Percentiles rank a stretch among this genome's conserved stretches.
phyloP scores from a whole-genome alignment of 2,329 filamentous ascomycete genomes.

The Scedosporium boydii region DNA sequence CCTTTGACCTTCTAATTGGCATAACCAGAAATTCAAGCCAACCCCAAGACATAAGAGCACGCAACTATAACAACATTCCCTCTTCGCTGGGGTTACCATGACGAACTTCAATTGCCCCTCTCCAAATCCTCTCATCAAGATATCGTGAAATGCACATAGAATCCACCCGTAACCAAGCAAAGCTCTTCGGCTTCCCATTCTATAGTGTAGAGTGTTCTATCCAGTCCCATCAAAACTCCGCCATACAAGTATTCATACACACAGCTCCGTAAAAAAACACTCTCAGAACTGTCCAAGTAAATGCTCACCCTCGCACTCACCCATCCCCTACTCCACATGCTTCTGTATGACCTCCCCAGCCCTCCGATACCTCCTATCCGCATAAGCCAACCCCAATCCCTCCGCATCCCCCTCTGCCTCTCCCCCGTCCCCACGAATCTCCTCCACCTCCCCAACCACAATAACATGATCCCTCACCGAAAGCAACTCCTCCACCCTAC shows the following conservation, averaged over 20 bases:
- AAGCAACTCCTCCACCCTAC: conserved; percentile 29
- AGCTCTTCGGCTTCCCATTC: not conserved
- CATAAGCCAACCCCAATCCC: conserved; percentile 37
- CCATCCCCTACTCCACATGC: conserved; percentile 1
- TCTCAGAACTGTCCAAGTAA: not conserved
- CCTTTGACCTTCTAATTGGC: too few species aligned
- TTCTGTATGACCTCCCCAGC: conserved; percentile 25
- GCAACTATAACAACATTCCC: too few species aligned
- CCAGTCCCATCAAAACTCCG: not conserved
- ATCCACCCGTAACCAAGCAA: not conserved
- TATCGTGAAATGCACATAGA: not conserved
- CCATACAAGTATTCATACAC: not conserved
- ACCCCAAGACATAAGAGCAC: too few species aligned
- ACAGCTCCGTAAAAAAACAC: not conserved
- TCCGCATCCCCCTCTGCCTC: conserved; percentile 11
- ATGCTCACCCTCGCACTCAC: not conserved
- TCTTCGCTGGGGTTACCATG: too few species aligned
- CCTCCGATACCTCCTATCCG: conserved; percentile 37
- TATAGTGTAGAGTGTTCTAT: conserved; percentile 1
- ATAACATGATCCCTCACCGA: conserved; percentile 41
- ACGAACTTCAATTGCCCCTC: too few species aligned
- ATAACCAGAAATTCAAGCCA: too few species aligned
- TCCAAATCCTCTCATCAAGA: too few species aligned
- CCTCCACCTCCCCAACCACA: conserved; percentile 40
- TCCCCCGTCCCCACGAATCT: conserved; percentile 25